Conservation (phyloP, 2,329 filamentous ascomycete species). For the Zopfia rhizophila region DNA sequence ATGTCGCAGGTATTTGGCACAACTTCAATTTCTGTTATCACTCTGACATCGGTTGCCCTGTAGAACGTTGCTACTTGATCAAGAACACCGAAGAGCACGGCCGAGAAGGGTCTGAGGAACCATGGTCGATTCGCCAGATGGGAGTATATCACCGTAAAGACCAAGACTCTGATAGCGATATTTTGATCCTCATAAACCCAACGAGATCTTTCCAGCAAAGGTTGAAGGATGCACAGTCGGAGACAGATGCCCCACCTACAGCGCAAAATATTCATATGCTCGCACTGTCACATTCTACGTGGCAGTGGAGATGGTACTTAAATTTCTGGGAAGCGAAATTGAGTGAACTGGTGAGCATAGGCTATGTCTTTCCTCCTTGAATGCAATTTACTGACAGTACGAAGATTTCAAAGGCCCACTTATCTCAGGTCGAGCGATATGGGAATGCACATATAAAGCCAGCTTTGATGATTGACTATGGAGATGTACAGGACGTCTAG, state of each 20-base stretch:
- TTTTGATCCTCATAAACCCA: constrained; percentile 17
- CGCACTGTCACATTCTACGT: constrained; percentile 15
- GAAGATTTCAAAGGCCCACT: constrained; percentile 18
- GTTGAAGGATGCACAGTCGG: constrained; percentile 8
- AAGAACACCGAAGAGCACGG: constrained; percentile 19
- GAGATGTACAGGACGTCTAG: constrained; percentile 16
- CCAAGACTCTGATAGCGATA: constrained; percentile 6
- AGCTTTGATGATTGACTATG: constrained; percentile 13
- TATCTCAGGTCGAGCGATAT: constrained; percentile 11
- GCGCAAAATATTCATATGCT: constrained; percentile 15
- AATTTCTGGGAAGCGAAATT: constrained; percentile 14
- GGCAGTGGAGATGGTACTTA: constrained; percentile 22
- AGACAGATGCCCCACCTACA: not conserved
- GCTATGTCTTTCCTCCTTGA: too few relatives aligned
- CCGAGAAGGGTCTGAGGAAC: constrained; percentile 14
- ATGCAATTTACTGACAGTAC: not conserved
- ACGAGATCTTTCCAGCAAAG: constrained; percentile 17
- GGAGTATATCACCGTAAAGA: constrained; percentile 19
- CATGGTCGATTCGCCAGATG: constrained; percentile 20
- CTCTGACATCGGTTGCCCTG: not conserved
- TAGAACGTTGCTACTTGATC: constrained; percentile 16
- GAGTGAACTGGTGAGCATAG: constrained; percentile 8
- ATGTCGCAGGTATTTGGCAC: constrained; percentile 6
- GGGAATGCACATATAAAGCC: constrained; percentile 5
- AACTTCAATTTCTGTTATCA: too few relatives aligned